Base-by-base conservation (phyloP, 257 asterid genomes). In the Nicotiana paniculata region DNA sequence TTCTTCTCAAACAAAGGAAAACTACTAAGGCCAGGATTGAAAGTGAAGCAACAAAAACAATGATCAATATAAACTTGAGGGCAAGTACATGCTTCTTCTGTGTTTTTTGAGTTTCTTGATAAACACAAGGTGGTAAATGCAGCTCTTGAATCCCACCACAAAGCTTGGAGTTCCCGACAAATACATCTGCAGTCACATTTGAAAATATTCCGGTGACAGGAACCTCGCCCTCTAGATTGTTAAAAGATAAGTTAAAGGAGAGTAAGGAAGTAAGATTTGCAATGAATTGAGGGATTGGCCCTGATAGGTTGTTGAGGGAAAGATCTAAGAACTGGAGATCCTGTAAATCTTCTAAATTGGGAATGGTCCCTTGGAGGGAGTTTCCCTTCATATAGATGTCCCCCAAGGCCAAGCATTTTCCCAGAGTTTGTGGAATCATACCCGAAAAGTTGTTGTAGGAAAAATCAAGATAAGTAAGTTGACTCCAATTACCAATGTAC, bases 151-250 rank as follows among this genome's bases (percentile, higher is more conserved):
- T 84, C 75, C 92, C 92, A 65, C 90, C 91, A 66, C 94, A 89
- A 59, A 90, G 88, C 63, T 83, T 78, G 17, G 80, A 55, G 30
- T 90, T 90, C 32, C 82, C 87, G 10, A 48, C 33, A 32, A 90
- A 58, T 62, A 76, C 84, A 9, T 83, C 24, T 1, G 75, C 76
- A 32, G 74, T 87, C 12, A 59, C 72, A 70, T 86, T 85, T 43
- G 81, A 77, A 83, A 89, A 88, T n/a, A 89, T 86, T 17, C 92
- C 90, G 0, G 54, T 57, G 62, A 78, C 68, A 39, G 90, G 92
- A 9, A 88, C 84, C 86, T 86, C 79, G 0, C 92, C 93, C 72
- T 87, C 92, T 6, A 89, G 85, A 79, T 83, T 76, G 78, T 90
- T 90, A 86, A 84, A 89, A 17, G 93, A 89, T 8, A 89, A 84